These are phyloP conservation scores for Aspergillus sp. DNA, from an alignment of 2,329 filamentous ascomycete genomes.

Conservation along the genomic window DNA sequence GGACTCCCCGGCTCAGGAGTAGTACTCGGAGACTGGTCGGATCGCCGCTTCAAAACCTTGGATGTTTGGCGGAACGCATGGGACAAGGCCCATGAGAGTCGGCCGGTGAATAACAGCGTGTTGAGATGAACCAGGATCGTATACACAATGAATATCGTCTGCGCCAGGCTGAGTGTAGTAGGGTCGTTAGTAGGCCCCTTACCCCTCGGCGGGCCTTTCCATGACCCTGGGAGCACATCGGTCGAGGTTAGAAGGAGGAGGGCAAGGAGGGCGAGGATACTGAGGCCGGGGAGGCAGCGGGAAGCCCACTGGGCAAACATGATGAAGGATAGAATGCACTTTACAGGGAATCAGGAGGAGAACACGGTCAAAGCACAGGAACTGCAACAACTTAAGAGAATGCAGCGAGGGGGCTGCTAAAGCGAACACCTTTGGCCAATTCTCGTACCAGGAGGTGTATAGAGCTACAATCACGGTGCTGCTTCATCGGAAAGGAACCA, in stretches of 20 bases:
- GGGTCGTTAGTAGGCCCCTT: neutral
- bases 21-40: neutral
- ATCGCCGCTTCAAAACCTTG: constrained; percentile 26
- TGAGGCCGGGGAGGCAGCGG: constrained; percentile 32
- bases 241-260: constrained; percentile 24
- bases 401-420: neutral
- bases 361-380: neutral
- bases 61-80: constrained; percentile 33
- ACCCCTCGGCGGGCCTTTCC: constrained; percentile 13
- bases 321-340: neutral
- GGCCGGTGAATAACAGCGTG: constrained; percentile 58
- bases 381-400: neutral
- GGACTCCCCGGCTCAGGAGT: neutral
- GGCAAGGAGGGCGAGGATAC: constrained; percentile 24
- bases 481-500: neutral
- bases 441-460: neutral
- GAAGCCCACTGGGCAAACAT: constrained; percentile 28
- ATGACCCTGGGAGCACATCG: constrained; percentile 17
- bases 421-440: neutral
- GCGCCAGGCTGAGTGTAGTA: constrained; percentile 20
- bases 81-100: constrained; percentile 49
- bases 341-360: neutral
- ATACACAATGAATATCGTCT: constrained; percentile 60
- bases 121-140: constrained; percentile 64
- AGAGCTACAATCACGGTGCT: neutral